A percentile compares a stretch with the other conserved stretches of the same genome.
These are phyloP conservation scores for Microthlaspi erraticum DNA, from an alignment of 345 rosid species.

Conservation along the genomic window DNA sequence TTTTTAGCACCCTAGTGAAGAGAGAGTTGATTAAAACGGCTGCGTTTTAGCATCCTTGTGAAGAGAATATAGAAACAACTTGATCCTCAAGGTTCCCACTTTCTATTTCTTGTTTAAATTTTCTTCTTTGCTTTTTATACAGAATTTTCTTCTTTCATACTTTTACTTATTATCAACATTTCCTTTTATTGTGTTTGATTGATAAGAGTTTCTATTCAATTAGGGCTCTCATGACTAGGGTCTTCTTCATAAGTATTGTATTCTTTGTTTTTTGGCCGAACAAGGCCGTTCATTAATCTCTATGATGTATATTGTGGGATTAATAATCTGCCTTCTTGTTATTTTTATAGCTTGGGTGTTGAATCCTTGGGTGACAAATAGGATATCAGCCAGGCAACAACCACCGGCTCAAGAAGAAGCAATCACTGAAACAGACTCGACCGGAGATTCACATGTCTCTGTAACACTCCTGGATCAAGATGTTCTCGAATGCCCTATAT, in stretches of 20 bases:
- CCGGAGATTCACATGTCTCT: not conserved
- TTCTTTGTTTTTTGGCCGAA: too few relatives aligned
- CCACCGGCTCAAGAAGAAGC: not conserved
- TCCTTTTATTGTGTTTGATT: not conserved
- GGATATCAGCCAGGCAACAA: not conserved
- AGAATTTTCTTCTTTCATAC: not conserved
- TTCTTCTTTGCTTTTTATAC: too few relatives aligned
- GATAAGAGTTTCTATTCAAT: too few relatives aligned
- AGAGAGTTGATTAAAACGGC: slow-evolving; percentile 1
- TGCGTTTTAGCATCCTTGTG: not conserved
- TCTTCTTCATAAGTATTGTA: too few relatives aligned
- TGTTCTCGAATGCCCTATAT: slow-evolving; percentile 17
- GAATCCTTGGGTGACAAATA: not conserved
- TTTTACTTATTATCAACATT: not conserved
- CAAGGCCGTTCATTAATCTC: too few relatives aligned
- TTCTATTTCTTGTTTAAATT: too few relatives aligned
- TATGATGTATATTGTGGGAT: too few relatives aligned
- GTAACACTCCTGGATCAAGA: slow-evolving; percentile 6
- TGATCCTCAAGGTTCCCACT: too few relatives aligned
- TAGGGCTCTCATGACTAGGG: too few relatives aligned
- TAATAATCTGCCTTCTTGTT: not conserved
- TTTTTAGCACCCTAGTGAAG: not conserved
- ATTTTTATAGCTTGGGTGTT: not conserved
- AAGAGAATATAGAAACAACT: too few relatives aligned
- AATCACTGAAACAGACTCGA: not conserved